Evolutionary conservation across 345 rosid genomes (phyloP), one percentile per base, ranked within the genome.

Genomic region (Salix arbutifolia): DNA sequence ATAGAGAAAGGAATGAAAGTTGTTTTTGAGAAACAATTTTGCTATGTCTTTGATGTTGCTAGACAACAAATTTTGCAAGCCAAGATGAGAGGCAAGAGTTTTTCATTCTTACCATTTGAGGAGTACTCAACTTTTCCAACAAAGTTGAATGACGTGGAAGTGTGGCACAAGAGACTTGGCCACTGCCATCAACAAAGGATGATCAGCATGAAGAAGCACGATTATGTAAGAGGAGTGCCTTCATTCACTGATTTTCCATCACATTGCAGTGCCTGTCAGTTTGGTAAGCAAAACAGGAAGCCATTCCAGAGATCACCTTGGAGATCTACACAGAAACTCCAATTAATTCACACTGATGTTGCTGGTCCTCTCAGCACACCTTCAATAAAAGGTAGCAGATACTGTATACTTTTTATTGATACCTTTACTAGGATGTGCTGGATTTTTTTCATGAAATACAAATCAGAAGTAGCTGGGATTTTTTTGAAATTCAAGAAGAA

Each of bases 231-330:
- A 18, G 46, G 52, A 1, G 5, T 61, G 28, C 30, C 42, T 12
- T 14, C 0, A 0, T 19, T 74, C 2, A 53, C 0, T 6, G 40
- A 16, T 11, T 1, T 33, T 0, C 0, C 31, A 0, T 5, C 40
- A 60, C 31, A 6, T 18, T 69, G n/a, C 1, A 50, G 7, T 5
- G 56, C 26, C 3, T 76, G 78, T 25, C 30, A 76, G 6, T 68
- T 10, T 67, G 58, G 67, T 0, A 76, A 76, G 67, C 58, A 52
- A 37, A n/a, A 10, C 6, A 75, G 0, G 3, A 19, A 0, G 1
- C 5, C 78, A 1, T 68, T 76, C 14, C 23, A 50, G 6, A 10
- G 4, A 1, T 2, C 77, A 28, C 42, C 44, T 0, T 28, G 19
- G 23, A 73, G 62, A 19, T 71, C 71, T 1, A 6, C 37, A 4